phyloP scores from a whole-genome alignment of 1,139 yeast species.

The Debaryomyces sp. region DNA sequence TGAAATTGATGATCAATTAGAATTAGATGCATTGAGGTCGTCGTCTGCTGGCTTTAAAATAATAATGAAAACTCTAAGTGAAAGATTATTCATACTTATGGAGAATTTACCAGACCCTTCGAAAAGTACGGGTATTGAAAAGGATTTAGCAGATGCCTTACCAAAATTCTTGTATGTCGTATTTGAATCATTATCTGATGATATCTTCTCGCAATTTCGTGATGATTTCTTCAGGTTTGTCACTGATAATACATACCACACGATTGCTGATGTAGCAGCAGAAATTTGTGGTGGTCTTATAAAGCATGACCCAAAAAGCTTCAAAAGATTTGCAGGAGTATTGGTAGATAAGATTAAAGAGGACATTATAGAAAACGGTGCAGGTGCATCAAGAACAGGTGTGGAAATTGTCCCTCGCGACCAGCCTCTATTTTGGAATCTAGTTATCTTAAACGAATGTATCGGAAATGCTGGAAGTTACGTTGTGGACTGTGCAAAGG shows the following conservation, averaged over 20 bases:
- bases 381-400: conserved; percentile 76
- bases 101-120: conserved; percentile 77
- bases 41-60: conserved; percentile 74
- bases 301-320: conserved; percentile 57
- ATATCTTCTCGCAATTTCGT: conserved; percentile 56
- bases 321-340: conserved; percentile 46
- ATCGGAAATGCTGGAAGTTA: conserved; percentile 66
- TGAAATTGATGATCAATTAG: conserved; percentile 43
- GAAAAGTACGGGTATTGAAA: conserved; percentile 48
- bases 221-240: conserved; percentile 58
- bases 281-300: conserved; percentile 71
- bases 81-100: conserved; percentile 62
- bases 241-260: conserved; percentile 59
- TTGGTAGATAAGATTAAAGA: conserved; percentile 58
- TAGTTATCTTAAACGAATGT: conserved; percentile 71
- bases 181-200: conserved; percentile 71
- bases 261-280: conserved; percentile 69
- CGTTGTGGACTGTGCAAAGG: conserved; percentile 46
- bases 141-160: conserved; percentile 56
- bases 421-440: conserved; percentile 72
- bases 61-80: conserved; percentile 59
- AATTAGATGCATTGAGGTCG: conserved; percentile 64
- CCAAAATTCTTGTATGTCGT: conserved; percentile 71
- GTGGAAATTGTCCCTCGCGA: conserved; percentile 76
- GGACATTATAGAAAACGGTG: conserved; percentile 81